Evolutionary conservation across 805 yeast species (phyloP), one percentile per base, ranked within the genome.

Genomic region (Metschnikowia cubensis): DNA sequence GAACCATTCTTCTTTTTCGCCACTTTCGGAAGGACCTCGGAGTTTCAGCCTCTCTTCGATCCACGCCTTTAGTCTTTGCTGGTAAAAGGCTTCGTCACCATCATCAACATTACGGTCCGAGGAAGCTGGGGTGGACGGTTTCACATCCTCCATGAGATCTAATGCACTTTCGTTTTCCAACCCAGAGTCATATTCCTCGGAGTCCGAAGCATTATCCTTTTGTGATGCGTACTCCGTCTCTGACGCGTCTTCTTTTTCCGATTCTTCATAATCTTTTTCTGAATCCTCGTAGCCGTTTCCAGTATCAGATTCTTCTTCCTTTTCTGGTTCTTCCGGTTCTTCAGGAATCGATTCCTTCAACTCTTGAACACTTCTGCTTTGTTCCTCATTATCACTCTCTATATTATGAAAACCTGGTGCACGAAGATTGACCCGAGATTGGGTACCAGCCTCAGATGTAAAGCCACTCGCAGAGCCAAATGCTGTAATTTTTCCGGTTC

Each of bases 401-500:
- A 36, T 35, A 15, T 52, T 67, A 42, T 25, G 21, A 15, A 79
- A 65, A 1, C 85, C 85, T 0, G 87, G 86, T 10, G 73, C 71
- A 31, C 77, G 57, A 45, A 82, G 65, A 48, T 71, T 61, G 49
- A 71, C 74, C 58, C 81, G 84, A 15, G 73, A 69, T 22, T 45
- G 56, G 14, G 39, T 49, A 17, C 15, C 41, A 10, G 31, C 42
- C 6, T 40, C 60, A 48, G 50, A 59, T 1, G 59, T 67, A 57
- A 89, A 86, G 1, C 81, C 84, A 37, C 76, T 74, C 18, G 80
- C 69, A 31, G 81, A 80, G 10, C 97, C 96, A 72, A 94, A 94
- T 0, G 98, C 98, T 0, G 99, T 94, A 49, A 90, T 81, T 64
- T 89, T 84, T 29, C 99, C 99, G 0, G 92, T 91, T 55, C 99